A percentile compares a stretch with the other conserved stretches of the same genome.
phyloP scores from a whole-genome alignment of 331 rosid species.

The Pyrus hybrid region DNA sequence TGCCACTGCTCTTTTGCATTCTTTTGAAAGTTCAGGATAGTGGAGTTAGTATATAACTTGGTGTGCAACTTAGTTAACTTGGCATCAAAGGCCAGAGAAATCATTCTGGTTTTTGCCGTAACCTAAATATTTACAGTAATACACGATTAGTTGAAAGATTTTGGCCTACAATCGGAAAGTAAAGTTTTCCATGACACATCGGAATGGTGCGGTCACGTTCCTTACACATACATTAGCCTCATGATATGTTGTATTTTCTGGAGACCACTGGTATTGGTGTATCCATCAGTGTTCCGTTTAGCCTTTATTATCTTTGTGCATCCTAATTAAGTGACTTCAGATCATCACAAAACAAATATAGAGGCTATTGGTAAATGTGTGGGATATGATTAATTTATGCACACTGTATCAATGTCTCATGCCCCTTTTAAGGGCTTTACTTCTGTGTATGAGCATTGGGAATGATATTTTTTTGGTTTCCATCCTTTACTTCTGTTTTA shows the following conservation, averaged over 20 bases:
- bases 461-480: background rate
- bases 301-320: background rate
- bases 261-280: background rate
- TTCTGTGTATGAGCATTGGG: background rate
- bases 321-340: background rate
- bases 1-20: background rate
- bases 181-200: background rate
- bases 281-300: background rate
- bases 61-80: background rate
- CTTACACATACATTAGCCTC: background rate
- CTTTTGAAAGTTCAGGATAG: background rate
- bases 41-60: background rate
- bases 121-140: background rate
- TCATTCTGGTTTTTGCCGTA: background rate
- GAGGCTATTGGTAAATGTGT: background rate
- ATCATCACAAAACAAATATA: background rate
- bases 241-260: background rate
- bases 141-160: background rate
- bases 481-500: background rate
- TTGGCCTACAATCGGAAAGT: background rate
- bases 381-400: background rate
- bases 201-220: background rate
- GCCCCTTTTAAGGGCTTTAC: background rate
- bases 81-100: background rate
- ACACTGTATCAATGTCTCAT: background rate